Evolutionary conservation across 345 rosid species (phyloP).

Genomic region (Eucalyptus pauciflora): DNA sequence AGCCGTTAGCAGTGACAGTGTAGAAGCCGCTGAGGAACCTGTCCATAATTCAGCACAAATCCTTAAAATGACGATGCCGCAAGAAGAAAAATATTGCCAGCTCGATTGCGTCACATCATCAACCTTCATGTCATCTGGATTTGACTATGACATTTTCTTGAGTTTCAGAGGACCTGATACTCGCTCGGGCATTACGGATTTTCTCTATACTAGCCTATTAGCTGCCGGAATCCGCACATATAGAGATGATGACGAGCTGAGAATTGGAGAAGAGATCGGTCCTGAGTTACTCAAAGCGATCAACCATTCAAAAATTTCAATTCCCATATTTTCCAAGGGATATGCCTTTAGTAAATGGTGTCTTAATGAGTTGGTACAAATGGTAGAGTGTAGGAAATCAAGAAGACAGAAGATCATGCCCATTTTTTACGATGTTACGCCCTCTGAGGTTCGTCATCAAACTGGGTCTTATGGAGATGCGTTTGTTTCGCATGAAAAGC

Average conservation of each 20-base stretch:
- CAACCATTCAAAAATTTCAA: background rate
- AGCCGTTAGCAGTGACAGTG: background rate
- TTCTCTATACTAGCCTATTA: background rate
- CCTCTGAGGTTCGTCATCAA: background rate
- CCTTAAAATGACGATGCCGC: accelerated
- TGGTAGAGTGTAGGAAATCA: background rate
- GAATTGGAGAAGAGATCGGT: background rate
- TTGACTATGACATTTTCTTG: background rate
- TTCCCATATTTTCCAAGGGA: background rate
- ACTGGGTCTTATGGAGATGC: background rate
- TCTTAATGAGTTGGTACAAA: background rate
- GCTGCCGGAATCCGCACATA: background rate
- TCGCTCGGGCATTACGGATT: background rate
- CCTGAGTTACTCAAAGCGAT: background rate
- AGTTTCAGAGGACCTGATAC: background rate
- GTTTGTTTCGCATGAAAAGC: background rate
- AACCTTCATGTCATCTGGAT: background rate
- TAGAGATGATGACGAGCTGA: background rate
- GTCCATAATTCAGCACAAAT: background rate
- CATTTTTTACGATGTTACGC: background rate
- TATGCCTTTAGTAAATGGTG: background rate
- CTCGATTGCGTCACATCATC: background rate
- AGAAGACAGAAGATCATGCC: background rate
- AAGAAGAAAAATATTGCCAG: background rate
- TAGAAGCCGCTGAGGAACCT: background rate